Percentiles rank a stretch among this genome's conserved stretches.
Conservation (phyloP, 2,329 filamentous ascomycete species). For the Sporothrix globosa region DNA sequence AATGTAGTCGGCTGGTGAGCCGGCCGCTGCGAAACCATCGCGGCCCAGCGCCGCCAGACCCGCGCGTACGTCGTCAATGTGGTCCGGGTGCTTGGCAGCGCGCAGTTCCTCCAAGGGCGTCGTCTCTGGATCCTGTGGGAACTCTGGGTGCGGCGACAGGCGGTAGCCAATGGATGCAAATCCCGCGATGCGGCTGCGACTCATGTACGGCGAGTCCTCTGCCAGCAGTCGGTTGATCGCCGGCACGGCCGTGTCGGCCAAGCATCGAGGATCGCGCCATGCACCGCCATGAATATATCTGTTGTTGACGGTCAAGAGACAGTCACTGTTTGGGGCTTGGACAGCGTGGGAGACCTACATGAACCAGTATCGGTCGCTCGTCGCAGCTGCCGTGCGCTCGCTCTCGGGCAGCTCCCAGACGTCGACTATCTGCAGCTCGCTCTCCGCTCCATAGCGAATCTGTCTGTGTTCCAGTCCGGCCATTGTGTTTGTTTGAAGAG, state of each 20-base stretch:
- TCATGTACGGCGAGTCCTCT: slow-evolving; percentile 46
- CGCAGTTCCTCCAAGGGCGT: slow-evolving; percentile 44
- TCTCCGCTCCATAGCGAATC: slow-evolving; percentile 45
- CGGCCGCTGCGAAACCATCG: slow-evolving; percentile 34
- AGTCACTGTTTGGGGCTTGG: slow-evolving; percentile 26
- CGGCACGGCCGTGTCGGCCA: slow-evolving; percentile 51
- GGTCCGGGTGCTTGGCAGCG: slow-evolving; percentile 61
- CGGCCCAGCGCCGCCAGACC: slow-evolving; percentile 55
- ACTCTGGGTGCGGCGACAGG: slow-evolving; percentile 57
- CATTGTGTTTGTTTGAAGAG: slow-evolving; percentile 8
- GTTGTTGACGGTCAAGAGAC: neutral
- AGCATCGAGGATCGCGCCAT: slow-evolving; percentile 62
- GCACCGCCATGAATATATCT: slow-evolving; percentile 64
- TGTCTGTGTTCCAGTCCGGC: slow-evolving; percentile 42
- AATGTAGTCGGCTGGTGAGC: slow-evolving; percentile 33
- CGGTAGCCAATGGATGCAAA: slow-evolving; percentile 69
- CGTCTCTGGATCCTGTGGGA: slow-evolving; percentile 49
- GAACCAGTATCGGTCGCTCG: slow-evolving; percentile 42
- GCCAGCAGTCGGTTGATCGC: slow-evolving; percentile 38
- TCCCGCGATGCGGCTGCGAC: slow-evolving; percentile 55
- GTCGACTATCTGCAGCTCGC: slow-evolving; percentile 52
- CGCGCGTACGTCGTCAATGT: slow-evolving; percentile 59
- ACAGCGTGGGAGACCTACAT: slow-evolving; percentile 40
- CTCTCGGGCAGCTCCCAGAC: slow-evolving; percentile 47
- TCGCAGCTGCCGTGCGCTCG: slow-evolving; percentile 32